phyloP scores from a whole-genome alignment of 129 eudicot species.

The Ambrosia artemisiifolia region DNA sequence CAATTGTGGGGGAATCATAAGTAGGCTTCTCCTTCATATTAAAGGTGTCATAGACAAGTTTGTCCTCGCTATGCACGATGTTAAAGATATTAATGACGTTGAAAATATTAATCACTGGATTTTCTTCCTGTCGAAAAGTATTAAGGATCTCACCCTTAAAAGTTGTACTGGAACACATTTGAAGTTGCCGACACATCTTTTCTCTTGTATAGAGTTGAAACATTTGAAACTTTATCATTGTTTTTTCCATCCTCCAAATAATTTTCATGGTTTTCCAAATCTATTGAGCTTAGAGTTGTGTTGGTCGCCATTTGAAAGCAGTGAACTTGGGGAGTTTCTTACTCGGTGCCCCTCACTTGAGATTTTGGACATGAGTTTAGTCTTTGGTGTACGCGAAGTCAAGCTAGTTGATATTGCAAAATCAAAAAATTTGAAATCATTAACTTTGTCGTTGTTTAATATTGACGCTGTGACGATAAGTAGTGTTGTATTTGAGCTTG shows the following conservation, averaged over 20 bases:
- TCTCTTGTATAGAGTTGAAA: slow-evolving; percentile 14
- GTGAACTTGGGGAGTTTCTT: background rate
- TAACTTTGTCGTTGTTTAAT: slow-evolving; percentile 10
- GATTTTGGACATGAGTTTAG: background rate
- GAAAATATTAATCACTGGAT: slow-evolving; percentile 3
- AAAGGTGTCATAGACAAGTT: slow-evolving; percentile 11
- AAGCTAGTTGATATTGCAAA: slow-evolving; percentile 5
- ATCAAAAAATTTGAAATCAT: background rate
- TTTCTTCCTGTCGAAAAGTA: background rate
- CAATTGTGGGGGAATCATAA: background rate
- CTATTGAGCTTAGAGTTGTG: slow-evolving; percentile 10
- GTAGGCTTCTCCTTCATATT: background rate
- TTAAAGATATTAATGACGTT: background rate
- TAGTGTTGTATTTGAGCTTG: slow-evolving; percentile 4
- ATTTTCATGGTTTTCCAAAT: slow-evolving; percentile 17
- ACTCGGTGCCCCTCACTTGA: slow-evolving; percentile 8
- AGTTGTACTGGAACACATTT: background rate
- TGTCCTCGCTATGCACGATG: background rate
- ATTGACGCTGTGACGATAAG: background rate
- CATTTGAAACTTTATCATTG: background rate
- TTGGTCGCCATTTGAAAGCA: background rate
- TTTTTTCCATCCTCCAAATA: background rate
- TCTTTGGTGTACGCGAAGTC: background rate
- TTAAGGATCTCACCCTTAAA: background rate
- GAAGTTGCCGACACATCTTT: slow-evolving; percentile 6